Percentiles rank a stretch among this genome's conserved stretches.
phyloP scores from a whole-genome alignment of 2,329 filamentous ascomycete genomes.

The Cadophora malorum region DNA sequence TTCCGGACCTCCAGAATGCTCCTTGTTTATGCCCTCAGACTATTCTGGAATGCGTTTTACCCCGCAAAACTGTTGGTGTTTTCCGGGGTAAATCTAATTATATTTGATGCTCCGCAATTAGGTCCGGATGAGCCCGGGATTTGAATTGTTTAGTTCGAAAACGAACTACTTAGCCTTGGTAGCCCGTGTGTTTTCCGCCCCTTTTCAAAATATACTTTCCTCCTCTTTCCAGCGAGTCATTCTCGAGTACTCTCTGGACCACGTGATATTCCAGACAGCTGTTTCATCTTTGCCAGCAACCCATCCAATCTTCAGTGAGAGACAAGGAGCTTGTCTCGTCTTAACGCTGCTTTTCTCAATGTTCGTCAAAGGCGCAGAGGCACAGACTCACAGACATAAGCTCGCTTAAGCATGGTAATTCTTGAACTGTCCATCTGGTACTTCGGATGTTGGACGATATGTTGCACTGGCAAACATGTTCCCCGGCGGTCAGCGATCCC shows the following conservation, averaged over 20 bases:
- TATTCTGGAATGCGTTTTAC: not conserved
- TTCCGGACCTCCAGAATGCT: not conserved
- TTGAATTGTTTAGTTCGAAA: not conserved
- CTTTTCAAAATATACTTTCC: not conserved
- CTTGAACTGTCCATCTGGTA: too few species aligned
- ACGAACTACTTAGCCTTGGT: not conserved
- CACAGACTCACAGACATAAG: too few species aligned
- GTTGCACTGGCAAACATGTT: too few species aligned
- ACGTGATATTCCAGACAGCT: not conserved
- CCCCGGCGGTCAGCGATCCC: too few species aligned
- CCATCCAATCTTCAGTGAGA: not conserved
- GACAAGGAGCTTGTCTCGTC: too few species aligned
- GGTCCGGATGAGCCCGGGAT: conserved; percentile 6
- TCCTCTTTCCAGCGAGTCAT: not conserved
- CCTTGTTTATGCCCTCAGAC: not conserved
- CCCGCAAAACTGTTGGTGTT: not conserved
- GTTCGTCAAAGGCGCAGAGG: too few species aligned
- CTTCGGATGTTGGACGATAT: too few species aligned
- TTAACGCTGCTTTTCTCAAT: too few species aligned
- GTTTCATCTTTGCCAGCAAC: not conserved
- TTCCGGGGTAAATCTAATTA: conserved; percentile 5
- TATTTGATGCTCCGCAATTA: not conserved
- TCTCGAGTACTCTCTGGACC: not conserved
- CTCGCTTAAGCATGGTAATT: too few species aligned
- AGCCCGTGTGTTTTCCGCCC: not conserved